Evolutionary conservation across 805 yeast genomes (phyloP).

Genomic region (Starmerella sirachaensis): DNA sequence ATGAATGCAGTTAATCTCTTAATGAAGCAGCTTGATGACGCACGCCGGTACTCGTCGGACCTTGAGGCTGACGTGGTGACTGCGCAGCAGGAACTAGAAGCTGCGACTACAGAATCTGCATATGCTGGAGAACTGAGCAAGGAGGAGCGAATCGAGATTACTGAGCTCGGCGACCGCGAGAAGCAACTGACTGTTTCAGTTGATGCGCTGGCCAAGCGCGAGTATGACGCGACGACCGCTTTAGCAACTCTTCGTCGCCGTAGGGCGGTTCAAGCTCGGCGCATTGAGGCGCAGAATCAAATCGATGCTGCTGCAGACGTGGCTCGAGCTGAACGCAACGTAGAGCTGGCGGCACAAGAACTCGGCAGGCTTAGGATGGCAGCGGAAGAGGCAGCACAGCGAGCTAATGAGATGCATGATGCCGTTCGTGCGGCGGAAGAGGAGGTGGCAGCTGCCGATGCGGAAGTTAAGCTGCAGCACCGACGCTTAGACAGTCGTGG

Average conservation of each 20-base stretch:
- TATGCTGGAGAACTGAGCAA: conserved; percentile 5
- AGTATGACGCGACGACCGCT: no score
- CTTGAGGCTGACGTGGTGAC: conserved; percentile 1
- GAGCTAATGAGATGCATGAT: neutral
- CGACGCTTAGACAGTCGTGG: conserved; percentile 2
- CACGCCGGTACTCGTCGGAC: neutral
- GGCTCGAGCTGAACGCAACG: no score
- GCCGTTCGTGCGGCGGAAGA: neutral
- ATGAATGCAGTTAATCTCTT: neutral
- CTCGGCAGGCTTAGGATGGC: neutral
- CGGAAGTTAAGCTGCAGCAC: neutral
- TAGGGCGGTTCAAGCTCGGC: no score
- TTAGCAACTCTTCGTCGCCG: no score
- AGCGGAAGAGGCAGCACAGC: neutral
- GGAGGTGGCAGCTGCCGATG: neutral
- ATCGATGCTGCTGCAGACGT: no score
- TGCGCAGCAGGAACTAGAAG: neutral
- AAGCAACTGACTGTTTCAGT: neutral
- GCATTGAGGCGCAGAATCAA: no score
- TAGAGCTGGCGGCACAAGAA: no score
- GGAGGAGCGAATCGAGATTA: conserved; percentile 4
- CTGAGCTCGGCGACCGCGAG: neutral
- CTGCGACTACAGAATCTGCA: neutral
- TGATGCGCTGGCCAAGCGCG: no score
- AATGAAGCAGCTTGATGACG: conserved; percentile 1